Evolutionary conservation across 345 rosid genomes (phyloP), one percentile per base, ranked within the genome.

Genomic region (Carallia pectinifolia): DNA sequence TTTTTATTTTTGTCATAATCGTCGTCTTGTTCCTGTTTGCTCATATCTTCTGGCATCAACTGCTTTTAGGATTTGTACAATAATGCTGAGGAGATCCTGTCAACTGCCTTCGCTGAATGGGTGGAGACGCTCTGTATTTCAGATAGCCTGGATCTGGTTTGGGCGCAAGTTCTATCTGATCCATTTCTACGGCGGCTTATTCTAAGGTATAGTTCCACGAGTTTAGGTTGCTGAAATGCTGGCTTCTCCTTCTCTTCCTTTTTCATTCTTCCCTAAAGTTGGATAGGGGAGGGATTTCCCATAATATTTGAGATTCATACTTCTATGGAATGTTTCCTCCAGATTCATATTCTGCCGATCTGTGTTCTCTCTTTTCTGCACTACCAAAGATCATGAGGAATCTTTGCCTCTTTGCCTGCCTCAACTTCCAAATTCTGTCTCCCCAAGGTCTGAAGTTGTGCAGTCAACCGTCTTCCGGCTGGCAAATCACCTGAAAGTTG

Each of bases 281-380:
- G 16, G 12, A 13, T 44, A 12, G 17, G 1, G 50, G 50, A 44
- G 50, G 16, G 50, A 44, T 44, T 44, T 44, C 50, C 10, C 50
- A 0, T 44, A 3, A 44, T 69, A 10, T 40, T 64, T 19, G 6
- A 29, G 47, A 37, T 64, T 64, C 16, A 23, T 55, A 31, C 56
- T 44, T 62, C 30, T 15, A 37, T 30, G 53, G 53, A 58, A 58
- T 16, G 53, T 48, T 52, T 40, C 76, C 61, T 79, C 39, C 91
- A 96, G 99, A 87, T 96, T 92, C 86, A 83, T 92, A 79, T 88
- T 96, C 76, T 90, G 97, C 79, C 87, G 89, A 67, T 80, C 87
- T 12, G 94, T 82, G 71, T 78, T 96, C 63, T 81, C 76, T 66
- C 74, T 58, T 64, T 83, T 90, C 76, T 81, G 80, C 70, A 81